phyloP scores from a whole-genome alignment of 1,284 basidiomycete species.

The Sphaerobolus stellatus region DNA sequence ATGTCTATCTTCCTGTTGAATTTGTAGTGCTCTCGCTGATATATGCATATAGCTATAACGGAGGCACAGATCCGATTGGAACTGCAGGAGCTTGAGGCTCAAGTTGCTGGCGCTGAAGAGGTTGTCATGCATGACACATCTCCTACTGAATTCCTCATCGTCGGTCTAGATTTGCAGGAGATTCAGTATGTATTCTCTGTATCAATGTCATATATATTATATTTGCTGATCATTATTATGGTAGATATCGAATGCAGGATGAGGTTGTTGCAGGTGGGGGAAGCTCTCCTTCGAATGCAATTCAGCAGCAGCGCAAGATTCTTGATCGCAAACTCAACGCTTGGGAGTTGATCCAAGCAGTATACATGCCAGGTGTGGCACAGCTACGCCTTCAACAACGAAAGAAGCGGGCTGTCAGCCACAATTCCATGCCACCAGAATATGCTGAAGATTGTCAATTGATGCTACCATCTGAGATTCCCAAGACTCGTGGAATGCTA shows the following conservation, averaged over 20 bases:
- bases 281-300: too few species aligned
- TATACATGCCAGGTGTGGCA: constrained; percentile 15
- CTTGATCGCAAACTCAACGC: too few species aligned
- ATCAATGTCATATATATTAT: too few species aligned
- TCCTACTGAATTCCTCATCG: not conserved
- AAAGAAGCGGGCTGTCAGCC: not conserved
- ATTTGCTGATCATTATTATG: too few species aligned
- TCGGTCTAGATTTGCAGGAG: not conserved
- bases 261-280: too few species aligned
- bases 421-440: not conserved
- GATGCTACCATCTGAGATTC: not conserved
- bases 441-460: not conserved
- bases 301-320: too few species aligned
- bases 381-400: not conserved
- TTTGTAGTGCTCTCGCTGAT: not conserved
- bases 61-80: constrained; percentile 3
- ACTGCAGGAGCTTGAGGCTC: constrained; percentile 15
- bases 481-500: not conserved
- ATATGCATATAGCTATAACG: not conserved
- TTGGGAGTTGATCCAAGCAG: too few species aligned
- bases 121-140: not conserved
- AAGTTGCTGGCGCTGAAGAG: constrained; percentile 1
- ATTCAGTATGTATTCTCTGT: constrained; percentile 4
- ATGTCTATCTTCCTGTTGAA: not conserved
- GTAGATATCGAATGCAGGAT: too few species aligned